Base-by-base conservation (phyloP, 1,139 yeast species). In the Kodamaea sp. region DNA sequence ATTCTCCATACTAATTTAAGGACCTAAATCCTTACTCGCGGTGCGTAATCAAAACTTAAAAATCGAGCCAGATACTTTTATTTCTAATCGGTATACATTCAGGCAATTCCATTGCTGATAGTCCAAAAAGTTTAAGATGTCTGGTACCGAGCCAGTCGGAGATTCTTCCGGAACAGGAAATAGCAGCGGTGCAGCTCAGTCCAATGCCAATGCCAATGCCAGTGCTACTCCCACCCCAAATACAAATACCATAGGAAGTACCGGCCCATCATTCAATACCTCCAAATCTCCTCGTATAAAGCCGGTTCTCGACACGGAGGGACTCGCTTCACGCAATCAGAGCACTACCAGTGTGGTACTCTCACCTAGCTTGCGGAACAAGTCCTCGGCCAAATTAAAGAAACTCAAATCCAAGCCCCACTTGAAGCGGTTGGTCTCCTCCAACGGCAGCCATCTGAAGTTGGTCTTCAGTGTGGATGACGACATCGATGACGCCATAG, bases 381-480 rank as follows among this genome's bases (percentile, higher is more conserved):
- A 38, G 16, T 31, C 42, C 11, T 25, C 39, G 14, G 34, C 35
- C 27, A 43, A 43, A 26, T 27, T 51, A 28, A 50, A 48, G 37
- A 57, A 47, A 30, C 38, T 35, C 39, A 52, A 50, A 39, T 48
- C 55, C 30, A 49, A 48, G 29, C 57, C 55, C 9, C 55, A 44
- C 22, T 50, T 63, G 27, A 60, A 57, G 31, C 43, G 66, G n/a
- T 22, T 44, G 18, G 30, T 39, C 5, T 45, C 52, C 16, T 35
- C 38, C 29, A 46, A 41, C 15, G 46, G 55, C 2, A 50, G 55
- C 11, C 61, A 52, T 22, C 43, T 53, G 28, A 67, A 65, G 39
- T 50, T 66, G 26, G 63, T 83, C 2, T 83, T 78, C 51, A 78
- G 85, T 18, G 92, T 85, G 0, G 95, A 86, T 55, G 95, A 86